These are phyloP conservation scores for Ambrosia hybrid DNA, from an alignment of 140 eudicot species.

Conservation along the genomic window DNA sequence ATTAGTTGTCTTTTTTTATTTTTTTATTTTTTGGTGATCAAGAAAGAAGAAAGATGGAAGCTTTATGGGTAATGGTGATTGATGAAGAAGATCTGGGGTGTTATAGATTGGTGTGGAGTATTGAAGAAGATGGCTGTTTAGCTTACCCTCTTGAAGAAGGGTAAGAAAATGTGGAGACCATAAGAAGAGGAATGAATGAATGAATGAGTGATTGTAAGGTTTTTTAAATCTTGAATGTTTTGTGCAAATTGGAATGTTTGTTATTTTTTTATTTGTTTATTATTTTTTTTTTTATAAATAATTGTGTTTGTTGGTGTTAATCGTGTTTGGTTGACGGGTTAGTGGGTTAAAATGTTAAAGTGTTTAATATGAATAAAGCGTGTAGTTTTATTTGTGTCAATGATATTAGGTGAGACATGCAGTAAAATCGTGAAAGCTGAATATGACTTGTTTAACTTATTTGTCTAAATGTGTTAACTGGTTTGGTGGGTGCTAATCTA, in stretches of 20 bases:
- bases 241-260: not conserved
- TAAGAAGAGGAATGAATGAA: not conserved
- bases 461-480: not conserved
- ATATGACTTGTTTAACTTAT: not conserved
- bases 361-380: no score
- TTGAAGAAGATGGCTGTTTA: not conserved
- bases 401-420: not conserved
- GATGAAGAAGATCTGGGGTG: not conserved
- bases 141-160: not conserved
- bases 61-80: no score
- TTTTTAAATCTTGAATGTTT: not conserved
- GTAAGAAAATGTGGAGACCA: conserved; percentile 12
- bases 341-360: no score
- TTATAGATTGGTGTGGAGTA: not conserved
- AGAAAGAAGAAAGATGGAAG: no score
- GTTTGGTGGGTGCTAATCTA: not conserved
- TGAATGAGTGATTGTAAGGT: not conserved
- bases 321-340: not conserved
- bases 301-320: no score
- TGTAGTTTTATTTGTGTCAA: not conserved
- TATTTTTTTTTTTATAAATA: no score
- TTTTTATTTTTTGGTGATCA: no score
- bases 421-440: not conserved
- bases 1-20: no score
- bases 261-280: no score